These are phyloP conservation scores for Marsdenia floribunda DNA, from an alignment of 257 asterid species.

Conservation along the genomic window DNA sequence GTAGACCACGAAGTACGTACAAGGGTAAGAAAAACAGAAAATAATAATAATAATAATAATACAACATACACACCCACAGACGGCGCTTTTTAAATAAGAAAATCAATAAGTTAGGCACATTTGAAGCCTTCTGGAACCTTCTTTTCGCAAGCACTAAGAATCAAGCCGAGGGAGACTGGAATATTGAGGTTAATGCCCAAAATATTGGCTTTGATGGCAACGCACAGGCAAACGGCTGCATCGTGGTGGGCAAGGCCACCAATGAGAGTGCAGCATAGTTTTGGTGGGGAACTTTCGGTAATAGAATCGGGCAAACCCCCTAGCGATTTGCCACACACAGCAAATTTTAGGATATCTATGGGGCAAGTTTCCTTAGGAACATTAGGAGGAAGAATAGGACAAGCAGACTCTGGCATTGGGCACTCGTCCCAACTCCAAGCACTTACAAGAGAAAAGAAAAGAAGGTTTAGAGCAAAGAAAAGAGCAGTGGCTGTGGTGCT, in stretches of 20 bases:
- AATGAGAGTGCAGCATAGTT: conserved; percentile 39
- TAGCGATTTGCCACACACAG: conserved; percentile 48
- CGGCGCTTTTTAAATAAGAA: not conserved
- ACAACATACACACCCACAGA: too few relatives aligned
- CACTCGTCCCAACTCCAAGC: not conserved
- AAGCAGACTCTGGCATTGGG: conserved; percentile 7
- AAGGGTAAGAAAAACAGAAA: not conserved
- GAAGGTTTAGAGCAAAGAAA: conserved; percentile 41
- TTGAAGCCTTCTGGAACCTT: conserved; percentile 41
- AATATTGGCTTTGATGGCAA: conserved; percentile 52
- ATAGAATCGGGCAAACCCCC: conserved; percentile 23
- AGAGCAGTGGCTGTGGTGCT: conserved; percentile 31
- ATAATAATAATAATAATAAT: not conserved
- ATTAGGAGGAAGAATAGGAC: conserved; percentile 18
- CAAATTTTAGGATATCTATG: conserved; percentile 45
- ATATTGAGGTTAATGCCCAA: conserved; percentile 54
- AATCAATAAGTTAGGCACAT: conserved; percentile 27
- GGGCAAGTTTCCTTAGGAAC: conserved; percentile 37
- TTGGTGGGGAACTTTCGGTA: conserved; percentile 39
- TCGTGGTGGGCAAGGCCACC: conserved; percentile 38
- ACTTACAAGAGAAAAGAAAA: conserved; percentile 29
- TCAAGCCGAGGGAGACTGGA: conserved; percentile 46
- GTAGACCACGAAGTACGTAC: not conserved
- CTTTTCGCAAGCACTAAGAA: conserved; percentile 48
- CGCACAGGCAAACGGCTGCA: conserved; percentile 62